Evolutionary conservation across 140 eudicot species (phyloP), one percentile per base, ranked within the genome.

Genomic region (Flaveria floridana): DNA sequence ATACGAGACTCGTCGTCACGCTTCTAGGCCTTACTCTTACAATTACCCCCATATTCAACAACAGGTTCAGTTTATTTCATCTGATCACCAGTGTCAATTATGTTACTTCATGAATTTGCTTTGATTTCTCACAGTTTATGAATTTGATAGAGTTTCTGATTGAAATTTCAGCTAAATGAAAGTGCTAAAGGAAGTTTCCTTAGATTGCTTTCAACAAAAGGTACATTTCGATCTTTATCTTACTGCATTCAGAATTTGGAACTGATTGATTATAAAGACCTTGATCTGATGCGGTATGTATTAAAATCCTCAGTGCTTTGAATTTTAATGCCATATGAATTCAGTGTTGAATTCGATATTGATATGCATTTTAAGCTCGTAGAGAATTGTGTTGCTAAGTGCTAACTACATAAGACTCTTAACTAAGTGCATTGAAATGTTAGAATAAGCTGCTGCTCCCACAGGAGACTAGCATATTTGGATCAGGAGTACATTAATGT

Each of bases 1-100:
- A 6, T 87, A 78, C 76, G 96, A 89, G 87, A 84, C 87, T 55
- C 94, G 91, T 18, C 80, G 68, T 72, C 97, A 92, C 69, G 91
- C 92, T 80, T 85, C 95, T n/a, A 72, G 86, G 77, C 89, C 87
- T 70, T 86, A 80, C 83, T 77, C 85, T 20, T 74, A 85, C 44
- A 89, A 82, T 84, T 89, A 89, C 69, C 95, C 96, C 52, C 95
- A 95, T 41, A 23, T 66, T 15, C 85, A 82, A 55, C 89, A 79
- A 12, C 86, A 82, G 87, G 91, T 87, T 18, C 68, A 14, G 25
- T 23, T 23, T 23, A 23, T 23, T 23, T 23, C 25, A 23, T 23
- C 25, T 23, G 25, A 23, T 23, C 25, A 23, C 25, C 25, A 23
- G 25, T 23, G 25, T 23, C 25, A 23, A 23, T 23, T 23, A 23